Evolutionary conservation across 305 asterid species (phyloP).

Genomic region (Solanum hybrid): DNA sequence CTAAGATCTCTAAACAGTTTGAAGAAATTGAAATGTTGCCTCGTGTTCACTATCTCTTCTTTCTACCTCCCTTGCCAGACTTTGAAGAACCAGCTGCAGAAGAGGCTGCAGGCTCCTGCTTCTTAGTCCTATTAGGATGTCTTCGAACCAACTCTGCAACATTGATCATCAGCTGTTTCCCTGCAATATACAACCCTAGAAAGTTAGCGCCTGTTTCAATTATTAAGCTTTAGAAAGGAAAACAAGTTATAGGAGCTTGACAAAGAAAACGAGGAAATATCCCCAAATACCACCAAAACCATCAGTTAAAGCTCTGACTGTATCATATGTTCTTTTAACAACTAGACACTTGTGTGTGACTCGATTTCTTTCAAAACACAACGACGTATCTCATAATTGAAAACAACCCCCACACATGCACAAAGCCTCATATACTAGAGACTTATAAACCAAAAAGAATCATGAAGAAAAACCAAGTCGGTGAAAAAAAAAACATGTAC

Average conservation of each 20-base stretch:
- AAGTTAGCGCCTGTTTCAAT: neutral
- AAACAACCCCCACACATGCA: neutral
- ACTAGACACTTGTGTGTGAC: neutral
- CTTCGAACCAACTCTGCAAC: conserved; percentile 79
- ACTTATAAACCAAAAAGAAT: neutral
- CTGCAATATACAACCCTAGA: conserved; percentile 24
- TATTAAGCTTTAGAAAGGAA: neutral
- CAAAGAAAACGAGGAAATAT: neutral
- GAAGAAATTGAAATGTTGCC: neutral
- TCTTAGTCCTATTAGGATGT: conserved; percentile 76
- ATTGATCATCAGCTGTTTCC: conserved; percentile 68
- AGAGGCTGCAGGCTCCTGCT: conserved; percentile 55
- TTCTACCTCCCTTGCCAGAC: conserved; percentile 77
- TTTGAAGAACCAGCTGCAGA: conserved; percentile 51
- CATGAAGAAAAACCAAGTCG: neutral
- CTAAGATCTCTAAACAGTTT: neutral
- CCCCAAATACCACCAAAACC: neutral
- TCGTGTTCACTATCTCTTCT: conserved; percentile 45
- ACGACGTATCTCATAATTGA: neutral
- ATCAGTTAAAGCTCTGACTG: neutral
- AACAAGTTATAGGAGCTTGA: neutral
- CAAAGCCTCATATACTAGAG: neutral
- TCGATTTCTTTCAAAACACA: neutral
- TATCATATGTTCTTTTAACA: neutral
- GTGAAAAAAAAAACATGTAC: neutral